Evolutionary conservation across 176 grass and related monocot genomes (phyloP).

Genomic region (Echinochloa phyllopogon): DNA sequence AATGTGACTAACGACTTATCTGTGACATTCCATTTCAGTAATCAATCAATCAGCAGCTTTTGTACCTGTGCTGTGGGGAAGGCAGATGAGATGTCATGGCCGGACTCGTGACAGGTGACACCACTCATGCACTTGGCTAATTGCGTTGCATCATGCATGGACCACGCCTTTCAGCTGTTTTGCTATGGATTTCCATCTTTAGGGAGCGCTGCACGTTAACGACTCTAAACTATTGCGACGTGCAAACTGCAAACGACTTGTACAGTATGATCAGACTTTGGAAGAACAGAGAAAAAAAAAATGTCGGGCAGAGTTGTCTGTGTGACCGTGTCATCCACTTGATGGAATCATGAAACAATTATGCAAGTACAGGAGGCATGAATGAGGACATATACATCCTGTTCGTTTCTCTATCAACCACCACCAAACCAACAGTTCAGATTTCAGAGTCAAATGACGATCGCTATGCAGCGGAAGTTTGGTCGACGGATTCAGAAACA

Average conservation of each 20-base stretch:
- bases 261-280: background rate
- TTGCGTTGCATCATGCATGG: background rate
- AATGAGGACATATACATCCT: background rate
- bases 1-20: background rate
- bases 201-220: too few species aligned
- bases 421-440: background rate
- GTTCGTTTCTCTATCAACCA: background rate
- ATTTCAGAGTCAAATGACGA: background rate
- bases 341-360: background rate
- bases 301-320: background rate
- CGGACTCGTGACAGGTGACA: background rate
- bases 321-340: background rate
- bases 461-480: too few species aligned
- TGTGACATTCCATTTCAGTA: conserved; percentile 3
- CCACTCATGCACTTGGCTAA: background rate
- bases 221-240: too few species aligned
- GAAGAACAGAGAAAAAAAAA: background rate
- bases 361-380: background rate
- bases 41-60: background rate
- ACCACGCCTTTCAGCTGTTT: background rate
- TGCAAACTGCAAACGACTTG: too few species aligned
- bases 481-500: too few species aligned
- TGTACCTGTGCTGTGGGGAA: background rate
- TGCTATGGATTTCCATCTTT: too few species aligned
- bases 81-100: background rate